phyloP scores from a whole-genome alignment of 1,139 yeast species.

The Hyphopichia fennica region DNA sequence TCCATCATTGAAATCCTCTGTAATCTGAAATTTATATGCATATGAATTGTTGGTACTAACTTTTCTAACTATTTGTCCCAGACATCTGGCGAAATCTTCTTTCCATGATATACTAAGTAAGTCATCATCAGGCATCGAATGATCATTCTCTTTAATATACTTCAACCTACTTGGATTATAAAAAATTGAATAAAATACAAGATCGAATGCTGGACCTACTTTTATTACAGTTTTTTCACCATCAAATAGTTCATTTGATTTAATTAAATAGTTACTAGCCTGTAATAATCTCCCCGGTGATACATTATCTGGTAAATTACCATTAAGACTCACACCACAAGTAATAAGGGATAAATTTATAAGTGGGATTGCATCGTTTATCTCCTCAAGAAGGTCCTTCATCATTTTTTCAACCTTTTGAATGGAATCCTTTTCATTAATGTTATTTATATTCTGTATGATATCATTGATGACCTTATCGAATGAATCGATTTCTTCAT shows the following conservation, averaged over 20 bases:
- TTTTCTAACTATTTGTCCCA: constrained; percentile 40
- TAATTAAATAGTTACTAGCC: constrained; percentile 53
- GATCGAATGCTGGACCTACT: constrained; percentile 64
- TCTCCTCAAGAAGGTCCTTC: constrained; percentile 46
- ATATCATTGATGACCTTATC: constrained; percentile 47
- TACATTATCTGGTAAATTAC: constrained; percentile 50
- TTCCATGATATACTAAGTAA: constrained; percentile 63
- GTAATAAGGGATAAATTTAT: constrained; percentile 68
- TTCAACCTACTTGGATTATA: constrained; percentile 54
- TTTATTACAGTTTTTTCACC: constrained; percentile 15
- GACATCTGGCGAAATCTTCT: constrained; percentile 65
- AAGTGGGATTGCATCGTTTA: constrained; percentile 71
- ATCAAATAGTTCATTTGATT: constrained; percentile 19
- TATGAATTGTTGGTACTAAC: constrained; percentile 19
- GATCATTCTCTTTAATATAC: constrained; percentile 26
- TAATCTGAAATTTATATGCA: constrained; percentile 47
- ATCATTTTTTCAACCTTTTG: constrained; percentile 52
- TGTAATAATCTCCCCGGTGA: constrained; percentile 70
- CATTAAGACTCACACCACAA: constrained; percentile 63
- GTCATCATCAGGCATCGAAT: constrained; percentile 12
- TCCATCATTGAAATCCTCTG: constrained; percentile 69
- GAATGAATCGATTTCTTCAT: constrained; percentile 59
- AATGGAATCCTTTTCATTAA: constrained; percentile 43
- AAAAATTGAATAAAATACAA: constrained; percentile 65
- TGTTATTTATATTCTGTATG: constrained; percentile 20